phyloP scores from a whole-genome alignment of 163 green algal genomes.

The Prototheca cutis region DNA sequence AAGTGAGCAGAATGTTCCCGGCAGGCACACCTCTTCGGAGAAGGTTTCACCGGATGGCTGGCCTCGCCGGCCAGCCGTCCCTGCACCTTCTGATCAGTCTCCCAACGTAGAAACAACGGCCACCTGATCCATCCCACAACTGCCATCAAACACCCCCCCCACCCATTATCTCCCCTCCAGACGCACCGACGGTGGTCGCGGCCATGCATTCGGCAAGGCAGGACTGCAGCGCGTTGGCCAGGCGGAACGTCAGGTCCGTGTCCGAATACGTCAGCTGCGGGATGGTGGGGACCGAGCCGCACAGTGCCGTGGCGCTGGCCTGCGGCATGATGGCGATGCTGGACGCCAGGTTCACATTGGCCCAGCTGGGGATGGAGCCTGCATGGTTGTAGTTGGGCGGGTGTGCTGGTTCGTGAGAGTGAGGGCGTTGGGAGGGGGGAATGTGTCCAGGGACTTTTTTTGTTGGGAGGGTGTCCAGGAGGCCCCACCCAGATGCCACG shows the following conservation, averaged over 20 bases:
- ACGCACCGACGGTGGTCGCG: not conserved
- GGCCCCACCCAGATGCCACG: too few species aligned
- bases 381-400: too few species aligned
- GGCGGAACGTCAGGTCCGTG: not conserved
- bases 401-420: too few species aligned
- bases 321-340: slow-evolving; percentile 16
- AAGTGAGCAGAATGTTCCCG: too few species aligned
- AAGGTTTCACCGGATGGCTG: too few species aligned
- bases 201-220: not conserved
- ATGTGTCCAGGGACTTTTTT: too few species aligned
- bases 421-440: too few species aligned
- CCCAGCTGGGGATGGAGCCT: slow-evolving; percentile 4
- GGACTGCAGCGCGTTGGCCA: slow-evolving; percentile 9
- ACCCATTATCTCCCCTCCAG: not conserved
- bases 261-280: not conserved
- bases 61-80: too few species aligned
- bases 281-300: slow-evolving; percentile 6
- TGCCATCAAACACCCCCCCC: not conserved
- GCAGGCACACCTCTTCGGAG: too few species aligned
- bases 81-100: too few species aligned
- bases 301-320: slow-evolving; percentile 1
- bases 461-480: too few species aligned
- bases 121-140: not conserved
- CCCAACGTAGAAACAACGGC: too few species aligned
- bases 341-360: not conserved